Evolutionary conservation across 495 filamentous ascomycete species (phyloP).

Genomic region (Penicillium soppii): DNA sequence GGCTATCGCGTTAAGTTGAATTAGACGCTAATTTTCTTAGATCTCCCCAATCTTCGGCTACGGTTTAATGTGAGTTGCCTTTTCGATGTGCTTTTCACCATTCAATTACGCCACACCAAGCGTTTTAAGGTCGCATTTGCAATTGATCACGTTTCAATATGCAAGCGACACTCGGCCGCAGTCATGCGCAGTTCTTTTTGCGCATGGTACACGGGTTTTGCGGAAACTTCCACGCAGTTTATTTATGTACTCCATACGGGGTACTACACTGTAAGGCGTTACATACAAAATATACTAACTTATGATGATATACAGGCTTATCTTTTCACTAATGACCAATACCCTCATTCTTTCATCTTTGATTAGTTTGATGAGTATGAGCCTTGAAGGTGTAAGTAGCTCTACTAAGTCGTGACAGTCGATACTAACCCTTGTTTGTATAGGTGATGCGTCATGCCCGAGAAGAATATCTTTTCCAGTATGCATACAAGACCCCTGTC

Average conservation of each 20-base stretch:
- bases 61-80: constrained; percentile 40
- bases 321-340: constrained; percentile 85
- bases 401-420: too few species aligned
- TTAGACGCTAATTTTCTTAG: constrained; percentile 42
- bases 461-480: constrained; percentile 87
- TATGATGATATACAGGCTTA: constrained; percentile 43
- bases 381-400: constrained; percentile 74
- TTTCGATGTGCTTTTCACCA: too few species aligned
- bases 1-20: constrained; percentile 42
- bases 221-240: constrained; percentile 25
- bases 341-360: constrained; percentile 88
- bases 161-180: constrained; percentile 11
- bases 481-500: constrained; percentile 23
- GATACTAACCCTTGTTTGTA: constrained; percentile 7
- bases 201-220: constrained; percentile 3
- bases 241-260: background rate
- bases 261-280: background rate
- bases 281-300: background rate
- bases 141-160: constrained; percentile 36
- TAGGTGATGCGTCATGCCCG: constrained; percentile 60
- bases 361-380: constrained; percentile 89
- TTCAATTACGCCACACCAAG: constrained; percentile 33
- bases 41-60: constrained; percentile 49
- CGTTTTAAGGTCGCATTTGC: constrained; percentile 27
- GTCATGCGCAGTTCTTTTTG: background rate